Evolutionary conservation across 257 asterid species (phyloP).

Genomic region (Leptodermis oblonga): DNA sequence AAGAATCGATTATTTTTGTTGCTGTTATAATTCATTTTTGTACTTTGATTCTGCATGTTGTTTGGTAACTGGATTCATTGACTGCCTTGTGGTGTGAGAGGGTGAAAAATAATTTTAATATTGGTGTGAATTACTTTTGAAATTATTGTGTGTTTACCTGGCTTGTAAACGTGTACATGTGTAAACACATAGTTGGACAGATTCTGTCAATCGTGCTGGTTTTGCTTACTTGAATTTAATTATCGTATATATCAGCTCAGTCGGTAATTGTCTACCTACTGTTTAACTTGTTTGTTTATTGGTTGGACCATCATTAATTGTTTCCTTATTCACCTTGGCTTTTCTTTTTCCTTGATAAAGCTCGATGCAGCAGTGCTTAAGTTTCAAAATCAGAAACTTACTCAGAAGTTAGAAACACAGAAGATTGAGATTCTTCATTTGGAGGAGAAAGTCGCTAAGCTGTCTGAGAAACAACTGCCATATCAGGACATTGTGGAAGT

Average conservation of each 20-base stretch:
- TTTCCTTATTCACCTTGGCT: background rate
- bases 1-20: background rate
- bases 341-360: constrained; percentile 37
- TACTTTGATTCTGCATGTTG: background rate
- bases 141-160: background rate
- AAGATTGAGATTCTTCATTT: constrained; percentile 65
- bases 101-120: background rate
- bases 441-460: constrained; percentile 44
- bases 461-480: constrained; percentile 61
- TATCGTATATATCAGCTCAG: background rate
- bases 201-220: background rate
- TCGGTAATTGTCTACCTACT: background rate
- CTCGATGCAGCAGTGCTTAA: constrained; percentile 85
- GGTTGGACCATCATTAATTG: background rate
- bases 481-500: constrained; percentile 43
- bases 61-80: background rate
- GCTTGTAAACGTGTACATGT: background rate
- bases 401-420: constrained; percentile 86
- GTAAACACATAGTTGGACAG: background rate
- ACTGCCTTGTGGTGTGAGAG: background rate
- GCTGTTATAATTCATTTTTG: background rate
- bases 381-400: constrained; percentile 90
- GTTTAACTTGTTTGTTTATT: background rate
- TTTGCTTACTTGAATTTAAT: background rate
- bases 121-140: background rate